Evolutionary conservation across 179 eudicot genomes (phyloP).

Genomic region (Nepenthes alata): DNA sequence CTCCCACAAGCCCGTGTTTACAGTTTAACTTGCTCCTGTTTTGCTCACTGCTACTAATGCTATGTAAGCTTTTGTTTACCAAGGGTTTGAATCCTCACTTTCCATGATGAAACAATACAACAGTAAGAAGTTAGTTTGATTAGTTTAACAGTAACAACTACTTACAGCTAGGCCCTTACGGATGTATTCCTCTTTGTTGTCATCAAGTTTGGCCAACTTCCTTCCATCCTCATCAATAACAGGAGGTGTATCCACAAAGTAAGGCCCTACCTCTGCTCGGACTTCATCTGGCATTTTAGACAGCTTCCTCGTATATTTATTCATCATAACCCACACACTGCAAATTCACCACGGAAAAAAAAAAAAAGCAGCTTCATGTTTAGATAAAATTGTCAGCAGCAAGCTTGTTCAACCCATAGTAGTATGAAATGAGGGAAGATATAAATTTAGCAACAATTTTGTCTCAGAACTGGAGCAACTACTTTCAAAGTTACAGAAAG

Average conservation of each 20-base stretch:
- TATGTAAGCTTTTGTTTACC: too few relatives aligned
- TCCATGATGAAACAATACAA: too few relatives aligned
- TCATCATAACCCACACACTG: slow-evolving; percentile 95
- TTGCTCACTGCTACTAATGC: too few relatives aligned
- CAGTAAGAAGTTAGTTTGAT: too few relatives aligned
- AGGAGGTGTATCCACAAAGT: slow-evolving; percentile 68
- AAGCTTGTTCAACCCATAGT: not conserved
- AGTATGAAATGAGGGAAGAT: not conserved
- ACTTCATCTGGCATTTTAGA: slow-evolving; percentile 94
- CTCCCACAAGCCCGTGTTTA: too few relatives aligned
- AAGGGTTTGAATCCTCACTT: too few relatives aligned
- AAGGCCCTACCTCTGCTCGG: slow-evolving; percentile 60
- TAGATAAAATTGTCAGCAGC: too few relatives aligned
- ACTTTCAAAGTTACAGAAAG: too few relatives aligned
- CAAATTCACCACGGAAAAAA: slow-evolving; percentile 6
- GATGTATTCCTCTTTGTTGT: slow-evolving; percentile 49
- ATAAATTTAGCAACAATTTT: too few relatives aligned
- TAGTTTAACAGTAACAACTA: not conserved
- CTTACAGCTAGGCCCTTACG: slow-evolving; percentile 69
- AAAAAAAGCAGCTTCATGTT: not conserved
- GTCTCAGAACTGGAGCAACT: too few relatives aligned
- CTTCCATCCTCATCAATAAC: slow-evolving; percentile 62
- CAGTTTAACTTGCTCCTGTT: too few relatives aligned
- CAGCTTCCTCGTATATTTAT: slow-evolving; percentile 69
- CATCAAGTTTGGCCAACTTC: slow-evolving; percentile 83